Evolutionary conservation across 2,329 filamentous ascomycete species (phyloP), one percentile per base, ranked within the genome.

Genomic region (Phoma sp.): DNA sequence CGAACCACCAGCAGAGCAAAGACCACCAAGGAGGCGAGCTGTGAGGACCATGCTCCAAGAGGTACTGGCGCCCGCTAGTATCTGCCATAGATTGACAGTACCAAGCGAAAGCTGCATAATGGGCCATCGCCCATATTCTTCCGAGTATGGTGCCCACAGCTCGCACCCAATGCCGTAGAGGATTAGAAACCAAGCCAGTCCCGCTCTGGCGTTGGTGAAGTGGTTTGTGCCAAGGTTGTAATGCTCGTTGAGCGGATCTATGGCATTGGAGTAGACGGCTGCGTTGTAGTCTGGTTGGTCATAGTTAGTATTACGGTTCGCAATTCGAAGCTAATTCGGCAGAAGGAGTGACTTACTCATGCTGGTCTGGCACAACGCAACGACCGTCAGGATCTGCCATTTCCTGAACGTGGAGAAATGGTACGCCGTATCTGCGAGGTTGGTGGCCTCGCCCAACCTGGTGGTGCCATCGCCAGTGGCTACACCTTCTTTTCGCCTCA

Each of bases 161-260:
- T 95, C 91, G 71, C 91, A 95, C 22, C 91, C 91, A 69, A 95
- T 92, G 27, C 90, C 91, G 70, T 95, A 95, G 1, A 87, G 73
- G 38, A 95, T 82, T 40, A 95, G 77, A 77, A 93, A 95, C 62
- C 92, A 85, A 78, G 89, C 87, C 63, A 90, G 88, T 67, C 90
- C 91, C 7, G 63, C 60, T 32, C 77, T 61, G 71, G 79, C 61
- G 74, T 78, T 51, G 64, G 72, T 88, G 33, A 61, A 58, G 39
- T 66, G 62, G 21, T 66, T 61, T 9, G 38, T 36, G 21, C 56
- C 53, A 27, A 68, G 56, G 46, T 77, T 64, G 66, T 90, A 94
- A 55, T 91, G 80, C 21, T 86, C 77, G 0, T 84, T 78, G 25
- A 85, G 78, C 17, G 76, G 77, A 46, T 57, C 68, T 31, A 84